Conservation (phyloP, 331 rosid species). For the Quercus lobata region DNA sequence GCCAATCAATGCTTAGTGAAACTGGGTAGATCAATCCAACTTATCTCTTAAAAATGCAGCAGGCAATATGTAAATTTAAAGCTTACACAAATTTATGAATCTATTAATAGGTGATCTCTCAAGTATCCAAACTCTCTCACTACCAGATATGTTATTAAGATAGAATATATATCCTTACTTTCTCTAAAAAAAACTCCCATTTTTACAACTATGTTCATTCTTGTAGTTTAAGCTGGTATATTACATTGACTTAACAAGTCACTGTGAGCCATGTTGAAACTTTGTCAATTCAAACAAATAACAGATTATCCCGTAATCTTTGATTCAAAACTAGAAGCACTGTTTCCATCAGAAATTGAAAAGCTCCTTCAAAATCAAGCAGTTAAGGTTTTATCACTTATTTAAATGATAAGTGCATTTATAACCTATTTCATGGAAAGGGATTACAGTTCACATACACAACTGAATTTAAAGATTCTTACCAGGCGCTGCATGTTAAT, state of each 20-base stretch:
- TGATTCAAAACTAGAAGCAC: not conserved
- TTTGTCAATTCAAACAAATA: not conserved
- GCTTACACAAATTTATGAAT: not conserved
- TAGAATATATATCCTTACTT: not conserved
- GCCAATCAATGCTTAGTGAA: not conserved
- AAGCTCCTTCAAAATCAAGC: not conserved
- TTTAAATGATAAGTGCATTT: not conserved
- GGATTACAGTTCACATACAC: slow-evolving; percentile 7
- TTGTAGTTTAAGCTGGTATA: not conserved
- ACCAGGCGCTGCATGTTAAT: slow-evolving; percentile 87
- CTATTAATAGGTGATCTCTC: not conserved
- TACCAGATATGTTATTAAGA: not conserved
- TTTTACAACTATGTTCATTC: not conserved
- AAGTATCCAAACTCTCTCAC: not conserved
- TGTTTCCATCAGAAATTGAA: not conserved
- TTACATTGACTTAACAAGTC: not conserved
- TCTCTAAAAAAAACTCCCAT: not conserved
- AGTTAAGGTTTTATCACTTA: not conserved
- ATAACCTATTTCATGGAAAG: not conserved
- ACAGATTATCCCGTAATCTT: no score
- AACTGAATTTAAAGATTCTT: slow-evolving; percentile 25
- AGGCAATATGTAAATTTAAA: not conserved
- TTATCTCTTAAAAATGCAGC: not conserved
- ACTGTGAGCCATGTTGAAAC: not conserved
- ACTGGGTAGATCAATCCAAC: not conserved